Conservation (phyloP, 345 rosid genomes). For the Dipteronia dyeriana region DNA sequence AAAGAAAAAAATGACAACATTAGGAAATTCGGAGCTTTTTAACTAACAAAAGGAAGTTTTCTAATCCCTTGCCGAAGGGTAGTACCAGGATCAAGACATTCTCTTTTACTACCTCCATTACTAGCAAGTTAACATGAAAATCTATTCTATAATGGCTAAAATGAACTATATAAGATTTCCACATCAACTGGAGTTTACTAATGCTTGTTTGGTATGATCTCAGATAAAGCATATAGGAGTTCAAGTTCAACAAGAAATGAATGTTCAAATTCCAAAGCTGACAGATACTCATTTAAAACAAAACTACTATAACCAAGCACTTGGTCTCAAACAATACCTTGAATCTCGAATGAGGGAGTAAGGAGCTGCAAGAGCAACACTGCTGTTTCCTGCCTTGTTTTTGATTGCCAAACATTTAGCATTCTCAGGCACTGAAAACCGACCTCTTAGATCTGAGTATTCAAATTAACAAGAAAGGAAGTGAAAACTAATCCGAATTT, state of each 20-base stretch:
- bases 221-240: background rate
- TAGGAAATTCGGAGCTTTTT: background rate
- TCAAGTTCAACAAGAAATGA: slow-evolving; percentile 1
- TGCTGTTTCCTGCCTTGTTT: slow-evolving; percentile 30
- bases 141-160: background rate
- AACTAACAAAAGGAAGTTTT: background rate
- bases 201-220: background rate
- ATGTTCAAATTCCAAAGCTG: background rate
- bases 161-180: background rate
- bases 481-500: background rate
- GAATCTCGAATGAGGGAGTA: slow-evolving; percentile 31
- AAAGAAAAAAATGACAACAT: background rate
- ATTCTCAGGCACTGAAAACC: slow-evolving; percentile 29
- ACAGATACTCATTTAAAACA: background rate
- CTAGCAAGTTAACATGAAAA: background rate
- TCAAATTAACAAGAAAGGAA: slow-evolving; percentile 15
- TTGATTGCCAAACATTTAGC: slow-evolving; percentile 40
- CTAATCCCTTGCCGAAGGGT: background rate
- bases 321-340: slow-evolving; percentile 44
- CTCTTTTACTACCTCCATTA: background rate
- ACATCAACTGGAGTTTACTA: background rate
- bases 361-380: slow-evolving; percentile 39
- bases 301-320: slow-evolving; percentile 17
- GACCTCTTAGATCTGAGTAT: slow-evolving; percentile 45
- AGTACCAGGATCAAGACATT: background rate